Conservation (phyloP, 1,284 basidiomycete species). For the Phaffia rhodozyma region DNA sequence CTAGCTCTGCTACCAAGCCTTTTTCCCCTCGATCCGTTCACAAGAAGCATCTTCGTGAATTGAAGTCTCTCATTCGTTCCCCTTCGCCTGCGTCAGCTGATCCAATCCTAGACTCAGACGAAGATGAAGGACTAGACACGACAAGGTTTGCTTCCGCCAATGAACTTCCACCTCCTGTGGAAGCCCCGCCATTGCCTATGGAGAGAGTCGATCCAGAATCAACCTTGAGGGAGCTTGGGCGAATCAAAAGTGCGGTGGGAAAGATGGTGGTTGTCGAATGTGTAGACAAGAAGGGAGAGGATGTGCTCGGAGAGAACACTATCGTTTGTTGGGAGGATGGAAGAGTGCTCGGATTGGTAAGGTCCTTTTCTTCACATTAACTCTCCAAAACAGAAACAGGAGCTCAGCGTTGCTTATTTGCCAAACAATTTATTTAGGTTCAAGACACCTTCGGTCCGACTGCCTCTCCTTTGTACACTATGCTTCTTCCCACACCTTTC, state of each 20-base stretch:
- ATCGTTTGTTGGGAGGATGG: constrained; percentile 40
- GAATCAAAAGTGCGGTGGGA: constrained; percentile 8
- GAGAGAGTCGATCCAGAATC: constrained; percentile 2
- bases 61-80: background rate
- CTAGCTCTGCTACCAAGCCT: background rate
- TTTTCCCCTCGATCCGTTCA: background rate
- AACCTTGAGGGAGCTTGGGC: constrained; percentile 8
- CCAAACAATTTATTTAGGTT: constrained; percentile 27
- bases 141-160: constrained; percentile 14
- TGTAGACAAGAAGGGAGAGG: background rate
- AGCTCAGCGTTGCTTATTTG: background rate
- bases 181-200: constrained; percentile 12
- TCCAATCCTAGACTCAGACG: background rate
- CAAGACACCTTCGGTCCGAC: constrained; percentile 46
- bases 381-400: background rate
- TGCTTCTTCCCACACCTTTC: constrained; percentile 27
- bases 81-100: background rate
- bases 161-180: constrained; percentile 8
- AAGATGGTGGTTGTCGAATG: constrained; percentile 9
- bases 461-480: constrained; percentile 41
- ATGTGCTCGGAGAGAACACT: constrained; percentile 38
- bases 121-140: constrained; percentile 7
- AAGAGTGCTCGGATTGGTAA: constrained; percentile 39
- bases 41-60: background rate
- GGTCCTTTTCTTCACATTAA: constrained; percentile 17